Evolutionary conservation across 23 red algal species (phyloP), one percentile per base, ranked within the genome.

Genomic region (Agarophyton chilense): DNA sequence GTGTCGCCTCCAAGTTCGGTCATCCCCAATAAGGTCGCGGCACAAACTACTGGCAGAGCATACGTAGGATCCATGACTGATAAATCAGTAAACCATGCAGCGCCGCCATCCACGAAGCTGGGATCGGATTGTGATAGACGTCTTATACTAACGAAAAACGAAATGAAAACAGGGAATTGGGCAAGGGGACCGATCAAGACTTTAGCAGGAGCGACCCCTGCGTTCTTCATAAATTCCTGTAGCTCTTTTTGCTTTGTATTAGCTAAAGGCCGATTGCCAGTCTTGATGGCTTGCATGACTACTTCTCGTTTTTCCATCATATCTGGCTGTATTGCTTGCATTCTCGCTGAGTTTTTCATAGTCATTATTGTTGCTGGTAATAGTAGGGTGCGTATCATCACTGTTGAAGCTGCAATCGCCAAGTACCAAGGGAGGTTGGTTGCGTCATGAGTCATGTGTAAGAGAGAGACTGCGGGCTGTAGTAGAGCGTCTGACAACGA

Each of bases 151-250:
- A 94, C 76, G 65, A 96, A 99, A 71, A 99, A 94, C 38, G 81
- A 75, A 25, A 99, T 83, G 70, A 99, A 96, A 28, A 99, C 71
- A 18, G 97, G 97, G 53, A 94, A 91, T 67, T 99, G 97, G 10
- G 71, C 65, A 35, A 96, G 42, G 4, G 93, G 87, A 10, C 88
- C 93, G 34, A 84, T 67, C 33, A 99, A 61, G 21, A 83, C 88
- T 39, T 86, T 79, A 6, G 89, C 39, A 1, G 96, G 96, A 35
- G 83, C 78, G 19, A 95, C 89, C n/a, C 88, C 87, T 39, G 91
- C 78, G 41, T 88, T 67, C 14, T 73, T 67, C 92, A 98, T 93
- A 25, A 98, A 73, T 29, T 54, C 52, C 61, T 93, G 83, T 81
- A 93, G 82, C 35, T 95, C 67, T 78, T 77, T 33, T 78, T 98